Percentiles rank a stretch among this genome's conserved stretches.
These are phyloP conservation scores for Aureoboletus auriporus DNA, from an alignment of 768 basidiomycete species.

Conservation along the genomic window DNA sequence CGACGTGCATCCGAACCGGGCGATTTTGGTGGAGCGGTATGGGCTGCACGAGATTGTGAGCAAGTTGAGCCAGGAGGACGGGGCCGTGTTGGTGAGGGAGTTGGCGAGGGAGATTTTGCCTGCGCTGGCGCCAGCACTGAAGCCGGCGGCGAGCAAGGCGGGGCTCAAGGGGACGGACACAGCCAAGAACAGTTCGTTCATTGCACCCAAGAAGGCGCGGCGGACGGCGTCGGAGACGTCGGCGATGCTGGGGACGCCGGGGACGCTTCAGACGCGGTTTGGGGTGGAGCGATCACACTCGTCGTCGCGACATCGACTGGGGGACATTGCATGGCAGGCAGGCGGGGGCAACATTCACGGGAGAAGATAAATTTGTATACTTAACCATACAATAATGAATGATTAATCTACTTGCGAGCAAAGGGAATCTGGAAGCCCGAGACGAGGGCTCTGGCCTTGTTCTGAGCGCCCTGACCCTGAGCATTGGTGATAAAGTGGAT, in stretches of 20 bases:
- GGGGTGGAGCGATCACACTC: slow-evolving; percentile 34
- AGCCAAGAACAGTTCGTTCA: slow-evolving; percentile 33
- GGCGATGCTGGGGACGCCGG: slow-evolving; percentile 27
- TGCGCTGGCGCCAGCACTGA: slow-evolving; percentile 66
- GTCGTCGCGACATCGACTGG: slow-evolving; percentile 49
- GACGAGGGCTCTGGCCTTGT: slow-evolving; percentile 78
- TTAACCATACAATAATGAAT: slow-evolving; percentile 16
- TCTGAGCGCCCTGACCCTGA: slow-evolving; percentile 84
- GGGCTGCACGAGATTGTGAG: slow-evolving; percentile 79
- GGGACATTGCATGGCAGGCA: slow-evolving; percentile 61
- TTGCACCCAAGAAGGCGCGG: slow-evolving; percentile 64
- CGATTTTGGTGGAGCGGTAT: slow-evolving; percentile 76
- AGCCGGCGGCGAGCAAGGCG: slow-evolving; percentile 40
- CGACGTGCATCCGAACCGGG: slow-evolving; percentile 85
- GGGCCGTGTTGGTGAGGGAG: slow-evolving; percentile 87
- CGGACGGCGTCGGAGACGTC: slow-evolving; percentile 70
- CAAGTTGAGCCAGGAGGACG: slow-evolving; percentile 77
- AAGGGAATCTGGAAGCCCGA: slow-evolving; percentile 95
- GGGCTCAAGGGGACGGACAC: slow-evolving; percentile 32
- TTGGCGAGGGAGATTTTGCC: slow-evolving; percentile 84
- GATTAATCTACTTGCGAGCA: slow-evolving; percentile 36
- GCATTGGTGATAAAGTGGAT: slow-evolving; percentile 92
- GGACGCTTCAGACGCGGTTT: slow-evolving; percentile 24
- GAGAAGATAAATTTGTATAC: no score
- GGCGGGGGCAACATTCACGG: slow-evolving; percentile 1